phyloP scores from a whole-genome alignment of 2,329 filamentous ascomycete species.

The Sphaerostilbella broomeana region DNA sequence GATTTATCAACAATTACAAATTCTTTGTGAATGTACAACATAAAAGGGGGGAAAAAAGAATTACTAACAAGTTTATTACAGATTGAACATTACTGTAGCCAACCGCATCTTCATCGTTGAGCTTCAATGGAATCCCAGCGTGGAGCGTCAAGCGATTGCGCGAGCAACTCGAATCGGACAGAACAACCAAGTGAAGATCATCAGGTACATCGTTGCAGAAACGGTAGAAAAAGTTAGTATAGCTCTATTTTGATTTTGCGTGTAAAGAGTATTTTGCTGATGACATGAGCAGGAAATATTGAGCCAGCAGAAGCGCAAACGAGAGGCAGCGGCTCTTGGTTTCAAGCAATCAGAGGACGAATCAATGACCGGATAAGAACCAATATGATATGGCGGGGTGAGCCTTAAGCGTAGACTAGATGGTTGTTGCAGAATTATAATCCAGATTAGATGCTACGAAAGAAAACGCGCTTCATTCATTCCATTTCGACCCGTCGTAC shows the following conservation, averaged over 20 bases:
- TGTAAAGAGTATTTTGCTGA: neutral
- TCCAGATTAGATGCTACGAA: too few species aligned
- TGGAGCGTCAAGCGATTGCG: constrained; percentile 46
- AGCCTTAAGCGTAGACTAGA: too few species aligned
- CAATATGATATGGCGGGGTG: neutral
- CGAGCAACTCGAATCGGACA: constrained; percentile 43
- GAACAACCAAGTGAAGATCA: constrained; percentile 34
- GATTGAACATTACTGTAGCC: constrained; percentile 42
- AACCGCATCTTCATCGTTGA: constrained; percentile 46
- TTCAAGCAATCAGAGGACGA: neutral
- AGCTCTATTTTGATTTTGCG: neutral
- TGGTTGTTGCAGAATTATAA: too few species aligned
- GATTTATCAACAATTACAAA: neutral
- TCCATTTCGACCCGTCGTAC: too few species aligned
- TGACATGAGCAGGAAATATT: constrained; percentile 6
- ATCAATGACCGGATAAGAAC: neutral
- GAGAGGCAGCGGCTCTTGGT: neutral
- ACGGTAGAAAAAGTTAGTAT: constrained; percentile 38
- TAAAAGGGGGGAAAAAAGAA: too few species aligned
- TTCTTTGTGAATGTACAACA: too few species aligned
- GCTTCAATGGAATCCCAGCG: constrained; percentile 48
- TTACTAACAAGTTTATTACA: too few species aligned
- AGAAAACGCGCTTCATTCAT: too few species aligned
- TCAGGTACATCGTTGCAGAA: constrained; percentile 36
- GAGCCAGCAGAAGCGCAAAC: constrained; percentile 7